Evolutionary conservation across 2,329 filamentous ascomycete species (phyloP).

Genomic region (Ophioceras dolichostomum): DNA sequence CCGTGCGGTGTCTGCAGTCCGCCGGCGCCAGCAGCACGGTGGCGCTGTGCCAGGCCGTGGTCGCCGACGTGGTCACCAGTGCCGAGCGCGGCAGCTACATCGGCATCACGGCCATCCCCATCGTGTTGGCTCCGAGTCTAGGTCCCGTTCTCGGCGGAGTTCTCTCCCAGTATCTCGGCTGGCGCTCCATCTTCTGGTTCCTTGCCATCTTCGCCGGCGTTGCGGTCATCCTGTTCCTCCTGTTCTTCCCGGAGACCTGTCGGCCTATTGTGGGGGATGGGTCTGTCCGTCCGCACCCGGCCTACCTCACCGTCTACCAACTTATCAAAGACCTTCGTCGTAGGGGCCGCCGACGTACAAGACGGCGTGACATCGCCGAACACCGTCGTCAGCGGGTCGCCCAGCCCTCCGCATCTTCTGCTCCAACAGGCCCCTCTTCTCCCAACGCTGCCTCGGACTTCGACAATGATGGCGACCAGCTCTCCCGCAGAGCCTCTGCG

Average conservation of each 20-base stretch:
- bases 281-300: conserved; percentile 14
- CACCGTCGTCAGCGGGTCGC: neutral
- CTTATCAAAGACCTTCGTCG: too few relatives aligned
- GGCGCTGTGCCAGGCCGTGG: neutral
- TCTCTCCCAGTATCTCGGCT: conserved; percentile 36
- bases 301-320: too few relatives aligned
- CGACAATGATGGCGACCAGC: too few relatives aligned
- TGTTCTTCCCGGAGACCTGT: conserved; percentile 42
- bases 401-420: too few relatives aligned
- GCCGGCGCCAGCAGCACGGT: conserved; percentile 18
- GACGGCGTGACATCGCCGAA: too few relatives aligned
- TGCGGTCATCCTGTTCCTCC: conserved; percentile 21
- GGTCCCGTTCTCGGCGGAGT: conserved; percentile 34
- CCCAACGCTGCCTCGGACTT: too few relatives aligned
- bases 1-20: conserved; percentile 36
- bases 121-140: conserved; percentile 26
- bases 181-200: conserved; percentile 45
- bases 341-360: too few relatives aligned
- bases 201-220: conserved; percentile 28
- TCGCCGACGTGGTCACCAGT: conserved; percentile 36
- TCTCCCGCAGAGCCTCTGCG: too few relatives aligned
- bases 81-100: conserved; percentile 46
- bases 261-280: conserved; percentile 36
- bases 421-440: too few relatives aligned
- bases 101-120: conserved; percentile 28